Base-by-base conservation (phyloP, 805 yeast genomes). In the Brettanomyces nanus region DNA sequence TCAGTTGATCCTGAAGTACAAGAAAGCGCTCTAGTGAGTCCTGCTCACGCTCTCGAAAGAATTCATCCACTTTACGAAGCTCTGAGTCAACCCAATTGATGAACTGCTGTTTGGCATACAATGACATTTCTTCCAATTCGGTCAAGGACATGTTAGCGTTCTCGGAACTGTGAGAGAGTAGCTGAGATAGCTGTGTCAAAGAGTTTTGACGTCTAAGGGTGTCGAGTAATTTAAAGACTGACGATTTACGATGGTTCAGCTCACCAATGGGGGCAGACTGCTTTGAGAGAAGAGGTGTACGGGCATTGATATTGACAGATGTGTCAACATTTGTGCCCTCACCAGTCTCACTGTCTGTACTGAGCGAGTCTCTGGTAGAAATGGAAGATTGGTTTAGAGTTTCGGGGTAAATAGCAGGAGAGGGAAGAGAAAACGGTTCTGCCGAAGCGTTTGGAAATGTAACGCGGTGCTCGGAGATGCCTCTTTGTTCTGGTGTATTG, bases 1-100 rank as follows among this genome's bases (percentile, higher is more conserved):
- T 69, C 31, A 86, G 53, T 55, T 85, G 95, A 46, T 75, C 83
- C 52, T 81, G 83, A 18, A 85, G 52, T 4, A 79, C 50, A 10
- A 76, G 55, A 46, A 71, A 80, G 40, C 90, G 63, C 40, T 73
- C 74, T 31, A 75, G 65, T 1, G 73, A 75, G 19, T 73, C 80
- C 21, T 66, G 63, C 48, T 84, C 94, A 45, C 69, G 75, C 22
- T 69, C 74, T 31, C 54, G 63, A 54, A 71, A 85, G 50, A 85
- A 85, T 0, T 25, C 34, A 28, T 82, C 77, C 6, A 85, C 79
- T 54, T 77, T 81, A 4, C 37, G 45, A 19, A 80, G 61, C 53
- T 85, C 81, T 0, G 47, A 37, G 38, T 82, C 80, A 4, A 85
- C 66, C 94, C 95, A 85, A 2, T 48, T 53, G n/a, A 68, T 45